Conservation (phyloP, 2,329 filamentous ascomycete genomes). For the Trichoderma simmonsii region DNA sequence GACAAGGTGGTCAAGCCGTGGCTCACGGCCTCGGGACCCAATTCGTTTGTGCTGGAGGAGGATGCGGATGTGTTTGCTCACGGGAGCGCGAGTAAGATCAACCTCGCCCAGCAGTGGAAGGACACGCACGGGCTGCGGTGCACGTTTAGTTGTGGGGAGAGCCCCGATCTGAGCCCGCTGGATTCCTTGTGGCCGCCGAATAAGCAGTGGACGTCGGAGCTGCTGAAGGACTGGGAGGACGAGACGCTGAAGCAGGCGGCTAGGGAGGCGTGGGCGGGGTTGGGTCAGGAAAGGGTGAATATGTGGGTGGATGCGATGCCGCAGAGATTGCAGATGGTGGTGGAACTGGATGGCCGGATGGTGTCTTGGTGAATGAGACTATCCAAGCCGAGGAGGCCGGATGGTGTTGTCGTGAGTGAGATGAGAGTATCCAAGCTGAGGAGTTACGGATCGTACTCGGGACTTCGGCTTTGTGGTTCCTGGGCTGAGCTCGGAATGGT, state of each 20-base stretch:
- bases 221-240: slow-evolving; percentile 33
- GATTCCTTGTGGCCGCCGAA: slow-evolving; percentile 35
- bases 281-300: slow-evolving; percentile 34
- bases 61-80: slow-evolving; percentile 37
- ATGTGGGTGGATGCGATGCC: slow-evolving; percentile 39
- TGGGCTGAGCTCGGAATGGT: background rate
- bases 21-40: slow-evolving; percentile 24
- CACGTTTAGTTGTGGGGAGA: slow-evolving; percentile 37
- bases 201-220: slow-evolving; percentile 34
- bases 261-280: slow-evolving; percentile 28
- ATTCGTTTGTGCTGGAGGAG: slow-evolving; percentile 35
- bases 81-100: slow-evolving; percentile 36
- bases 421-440: background rate
- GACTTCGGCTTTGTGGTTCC: background rate
- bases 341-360: slow-evolving; percentile 33
- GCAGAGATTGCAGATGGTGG: slow-evolving; percentile 32
- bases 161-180: slow-evolving; percentile 37
- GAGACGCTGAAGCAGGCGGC: slow-evolving; percentile 33
- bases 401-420: slow-evolving; percentile 34
- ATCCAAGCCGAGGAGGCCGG: slow-evolving; percentile 13
- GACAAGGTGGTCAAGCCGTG: slow-evolving; percentile 35
- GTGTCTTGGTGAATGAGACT: slow-evolving; percentile 31
- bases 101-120: slow-evolving; percentile 37
- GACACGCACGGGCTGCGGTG: slow-evolving; percentile 31
- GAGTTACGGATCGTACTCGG: background rate